Evolutionary conservation across 257 asterid species (phyloP).

Genomic region (Penstemon barbatus): DNA sequence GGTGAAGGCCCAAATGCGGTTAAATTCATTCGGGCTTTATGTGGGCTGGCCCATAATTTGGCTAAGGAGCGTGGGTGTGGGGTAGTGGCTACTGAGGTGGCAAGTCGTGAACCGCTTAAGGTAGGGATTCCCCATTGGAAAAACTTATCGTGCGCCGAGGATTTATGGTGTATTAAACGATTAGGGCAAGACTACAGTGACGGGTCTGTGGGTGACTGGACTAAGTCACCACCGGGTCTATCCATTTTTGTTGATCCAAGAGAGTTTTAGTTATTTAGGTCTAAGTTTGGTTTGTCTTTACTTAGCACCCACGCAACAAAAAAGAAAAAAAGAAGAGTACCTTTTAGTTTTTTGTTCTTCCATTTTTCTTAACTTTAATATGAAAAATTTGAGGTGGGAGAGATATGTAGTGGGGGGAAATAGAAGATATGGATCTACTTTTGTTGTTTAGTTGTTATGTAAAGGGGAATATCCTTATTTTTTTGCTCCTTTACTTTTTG

Average conservation of each 20-base stretch:
- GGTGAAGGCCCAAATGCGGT: conserved; percentile 72
- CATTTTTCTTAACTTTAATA: no score
- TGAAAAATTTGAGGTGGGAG: no score
- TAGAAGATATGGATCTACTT: conserved; percentile 45
- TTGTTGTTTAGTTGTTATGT: conserved; percentile 40
- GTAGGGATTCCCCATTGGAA: conserved; percentile 82
- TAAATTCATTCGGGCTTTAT: conserved; percentile 35
- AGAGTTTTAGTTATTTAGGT: conserved; percentile 45
- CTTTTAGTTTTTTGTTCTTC: not conserved
- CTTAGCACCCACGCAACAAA: no score
- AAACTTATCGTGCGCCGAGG: conserved; percentile 79
- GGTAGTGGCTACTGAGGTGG: conserved; percentile 94
- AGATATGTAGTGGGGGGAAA: not conserved
- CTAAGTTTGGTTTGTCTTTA: not conserved
- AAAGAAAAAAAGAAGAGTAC: no score
- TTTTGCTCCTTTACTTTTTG: conserved; percentile 25
- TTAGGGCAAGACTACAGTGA: conserved; percentile 77
- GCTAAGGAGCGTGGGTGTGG: conserved; percentile 66
- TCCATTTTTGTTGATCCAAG: conserved; percentile 96
- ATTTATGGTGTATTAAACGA: conserved; percentile 85
- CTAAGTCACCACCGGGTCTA: conserved; percentile 66
- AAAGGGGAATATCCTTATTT: conserved; percentile 40
- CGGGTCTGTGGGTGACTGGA: conserved; percentile 86
- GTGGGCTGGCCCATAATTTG: conserved; percentile 66
- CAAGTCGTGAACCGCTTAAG: conserved; percentile 62